These are phyloP conservation scores for Trichophyton rubrum DNA, from an alignment of 2,329 filamentous ascomycete species.

Conservation along the genomic window DNA sequence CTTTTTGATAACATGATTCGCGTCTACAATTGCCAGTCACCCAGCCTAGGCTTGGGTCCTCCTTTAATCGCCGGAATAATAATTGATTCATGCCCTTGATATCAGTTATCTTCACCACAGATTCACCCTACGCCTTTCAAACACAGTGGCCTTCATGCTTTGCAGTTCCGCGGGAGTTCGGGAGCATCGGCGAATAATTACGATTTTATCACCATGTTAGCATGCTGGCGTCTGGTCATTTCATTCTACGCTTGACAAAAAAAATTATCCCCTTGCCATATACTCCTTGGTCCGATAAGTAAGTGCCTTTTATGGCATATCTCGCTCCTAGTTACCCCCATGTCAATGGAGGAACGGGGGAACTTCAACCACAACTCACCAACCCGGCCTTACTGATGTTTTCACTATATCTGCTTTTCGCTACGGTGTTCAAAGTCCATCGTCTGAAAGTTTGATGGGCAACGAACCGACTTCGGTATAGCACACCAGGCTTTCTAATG, in stretches of 20 bases:
- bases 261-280: neutral
- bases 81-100: neutral
- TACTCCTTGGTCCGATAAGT: neutral
- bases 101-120: neutral
- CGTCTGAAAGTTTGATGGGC: neutral
- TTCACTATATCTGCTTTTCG: neutral
- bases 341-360: neutral
- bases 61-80: neutral
- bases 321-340: neutral
- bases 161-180: neutral
- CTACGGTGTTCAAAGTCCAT: neutral
- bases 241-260: neutral
- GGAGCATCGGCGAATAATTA: neutral
- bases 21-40: neutral
- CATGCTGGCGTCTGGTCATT: neutral
- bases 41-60: neutral
- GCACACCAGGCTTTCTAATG: neutral
- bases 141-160: neutral
- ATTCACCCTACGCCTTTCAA: neutral
- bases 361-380: neutral
- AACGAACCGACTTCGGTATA: neutral
- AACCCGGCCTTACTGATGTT: neutral
- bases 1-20: slow-evolving; percentile 44
- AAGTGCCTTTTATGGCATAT: neutral
- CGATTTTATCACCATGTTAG: neutral